These are phyloP conservation scores for Eucalyptus coolabah DNA, from an alignment of 345 rosid species.

Conservation along the genomic window DNA sequence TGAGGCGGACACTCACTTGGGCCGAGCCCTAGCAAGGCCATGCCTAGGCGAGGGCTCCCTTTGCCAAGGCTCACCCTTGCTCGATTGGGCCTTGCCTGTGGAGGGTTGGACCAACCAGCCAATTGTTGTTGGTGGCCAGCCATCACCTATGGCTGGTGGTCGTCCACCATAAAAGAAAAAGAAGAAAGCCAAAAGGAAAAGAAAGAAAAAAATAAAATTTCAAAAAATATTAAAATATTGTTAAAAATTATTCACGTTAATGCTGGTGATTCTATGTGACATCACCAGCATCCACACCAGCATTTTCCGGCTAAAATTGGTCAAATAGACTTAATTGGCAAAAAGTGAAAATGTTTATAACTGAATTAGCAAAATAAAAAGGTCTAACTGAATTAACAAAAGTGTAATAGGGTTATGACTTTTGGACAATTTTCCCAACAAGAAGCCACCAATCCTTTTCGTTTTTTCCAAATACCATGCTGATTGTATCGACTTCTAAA, in stretches of 20 bases:
- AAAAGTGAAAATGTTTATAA: fast-evolving
- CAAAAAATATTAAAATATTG: too few species aligned
- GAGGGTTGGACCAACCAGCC: fast-evolving
- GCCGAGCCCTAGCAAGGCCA: fast-evolving
- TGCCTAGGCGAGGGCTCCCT: too few species aligned
- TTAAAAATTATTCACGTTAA: fast-evolving
- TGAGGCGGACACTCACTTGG: too few species aligned
- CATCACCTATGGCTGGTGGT: fast-evolving
- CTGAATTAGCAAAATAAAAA: too few species aligned
- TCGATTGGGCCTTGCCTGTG: fast-evolving
- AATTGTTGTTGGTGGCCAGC: fast-evolving
- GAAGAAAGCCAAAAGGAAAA: too few species aligned
- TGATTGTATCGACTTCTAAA: too few species aligned
- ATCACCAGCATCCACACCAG: fast-evolving
- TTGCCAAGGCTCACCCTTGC: fast-evolving
- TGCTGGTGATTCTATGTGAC: fast-evolving
- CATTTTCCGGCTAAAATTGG: fast-evolving
- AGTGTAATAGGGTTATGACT: too few species aligned
- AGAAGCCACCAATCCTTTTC: too few species aligned
- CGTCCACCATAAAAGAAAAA: fast-evolving
- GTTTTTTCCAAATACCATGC: fast-evolving
- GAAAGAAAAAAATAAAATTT: too few species aligned
- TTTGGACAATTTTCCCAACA: too few species aligned
- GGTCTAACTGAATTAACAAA: fast-evolving
- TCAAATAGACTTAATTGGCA: fast-evolving